A percentile compares a stretch with the other conserved stretches of the same genome.
Conservation (phyloP, 345 rosid species). For the Garcia nutans region DNA sequence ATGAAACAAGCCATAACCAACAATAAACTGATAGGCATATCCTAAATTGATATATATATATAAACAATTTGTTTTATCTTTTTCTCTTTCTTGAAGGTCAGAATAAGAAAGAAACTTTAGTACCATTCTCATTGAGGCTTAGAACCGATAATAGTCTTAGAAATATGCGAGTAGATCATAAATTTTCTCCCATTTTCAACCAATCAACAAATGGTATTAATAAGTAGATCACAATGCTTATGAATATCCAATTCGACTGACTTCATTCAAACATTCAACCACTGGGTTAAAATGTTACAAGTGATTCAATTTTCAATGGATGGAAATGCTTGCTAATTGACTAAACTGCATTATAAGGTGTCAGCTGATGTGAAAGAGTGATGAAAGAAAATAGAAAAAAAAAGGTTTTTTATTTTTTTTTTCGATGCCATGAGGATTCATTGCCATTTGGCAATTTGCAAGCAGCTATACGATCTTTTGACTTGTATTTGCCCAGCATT, state of each 20-base stretch:
- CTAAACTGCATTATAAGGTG: not conserved
- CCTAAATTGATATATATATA: too few species aligned
- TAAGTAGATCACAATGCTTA: not conserved
- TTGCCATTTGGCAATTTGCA: conserved; percentile 64
- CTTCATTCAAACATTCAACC: not conserved
- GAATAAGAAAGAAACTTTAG: not conserved
- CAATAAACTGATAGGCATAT: too few species aligned
- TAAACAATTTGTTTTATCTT: too few species aligned
- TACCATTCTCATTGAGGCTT: not conserved
- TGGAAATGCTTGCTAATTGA: not conserved
- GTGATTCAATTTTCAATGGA: conserved; percentile 1
- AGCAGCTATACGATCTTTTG: conserved; percentile 65
- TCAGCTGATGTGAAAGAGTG: not conserved
- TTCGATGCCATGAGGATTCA: conserved; percentile 24
- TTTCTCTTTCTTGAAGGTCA: too few species aligned
- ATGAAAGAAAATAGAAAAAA: too few species aligned
- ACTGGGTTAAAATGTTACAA: not conserved
- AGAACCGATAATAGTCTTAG: not conserved
- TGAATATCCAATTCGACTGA: not conserved
- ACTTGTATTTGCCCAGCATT: conserved; percentile 66
- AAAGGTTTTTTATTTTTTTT: not conserved
- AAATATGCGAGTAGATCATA: not conserved
- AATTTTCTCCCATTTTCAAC: not conserved
- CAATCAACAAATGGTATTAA: not conserved
- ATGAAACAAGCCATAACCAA: too few species aligned